Evolutionary conservation across 805 yeast genomes (phyloP).

Genomic region (Deakozyma indianensis): DNA sequence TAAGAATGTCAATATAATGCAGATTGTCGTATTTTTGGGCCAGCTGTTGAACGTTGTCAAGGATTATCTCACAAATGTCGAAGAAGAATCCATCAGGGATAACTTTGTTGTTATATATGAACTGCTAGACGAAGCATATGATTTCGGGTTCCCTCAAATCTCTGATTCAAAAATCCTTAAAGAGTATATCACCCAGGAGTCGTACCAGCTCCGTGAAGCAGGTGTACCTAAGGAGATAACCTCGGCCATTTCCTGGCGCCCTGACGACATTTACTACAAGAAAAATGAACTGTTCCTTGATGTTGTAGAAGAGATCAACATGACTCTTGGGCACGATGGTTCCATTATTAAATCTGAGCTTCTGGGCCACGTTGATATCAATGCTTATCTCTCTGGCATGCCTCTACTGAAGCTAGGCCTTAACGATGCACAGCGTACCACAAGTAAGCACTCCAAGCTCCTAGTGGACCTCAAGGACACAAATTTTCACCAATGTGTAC

Average conservation of each 20-base stretch:
- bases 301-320: slow-evolving; percentile 60
- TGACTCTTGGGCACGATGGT: slow-evolving; percentile 48
- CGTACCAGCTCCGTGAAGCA: slow-evolving; percentile 25
- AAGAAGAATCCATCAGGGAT: slow-evolving; percentile 50
- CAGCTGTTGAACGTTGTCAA: slow-evolving; percentile 30
- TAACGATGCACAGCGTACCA: slow-evolving; percentile 26
- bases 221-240: slow-evolving; percentile 64
- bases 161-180: slow-evolving; percentile 66
- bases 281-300: slow-evolving; percentile 86
- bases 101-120: slow-evolving; percentile 66
- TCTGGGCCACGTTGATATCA: slow-evolving; percentile 57
- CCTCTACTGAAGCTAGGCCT: slow-evolving; percentile 67
- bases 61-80: slow-evolving; percentile 33
- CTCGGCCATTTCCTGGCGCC: slow-evolving; percentile 78
- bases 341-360: slow-evolving; percentile 54
- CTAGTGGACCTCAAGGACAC: slow-evolving; percentile 42
- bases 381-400: slow-evolving; percentile 79
- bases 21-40: slow-evolving; percentile 40
- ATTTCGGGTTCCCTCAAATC: slow-evolving; percentile 73
- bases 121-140: slow-evolving; percentile 79
- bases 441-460: slow-evolving; percentile 11
- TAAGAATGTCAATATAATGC: slow-evolving; percentile 35
- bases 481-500: slow-evolving; percentile 82
- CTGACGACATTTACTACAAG: slow-evolving; percentile 75
- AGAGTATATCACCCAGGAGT: slow-evolving; percentile 58